Conservation (phyloP, 306 rosid species). For the Begonia fuchsioides region DNA sequence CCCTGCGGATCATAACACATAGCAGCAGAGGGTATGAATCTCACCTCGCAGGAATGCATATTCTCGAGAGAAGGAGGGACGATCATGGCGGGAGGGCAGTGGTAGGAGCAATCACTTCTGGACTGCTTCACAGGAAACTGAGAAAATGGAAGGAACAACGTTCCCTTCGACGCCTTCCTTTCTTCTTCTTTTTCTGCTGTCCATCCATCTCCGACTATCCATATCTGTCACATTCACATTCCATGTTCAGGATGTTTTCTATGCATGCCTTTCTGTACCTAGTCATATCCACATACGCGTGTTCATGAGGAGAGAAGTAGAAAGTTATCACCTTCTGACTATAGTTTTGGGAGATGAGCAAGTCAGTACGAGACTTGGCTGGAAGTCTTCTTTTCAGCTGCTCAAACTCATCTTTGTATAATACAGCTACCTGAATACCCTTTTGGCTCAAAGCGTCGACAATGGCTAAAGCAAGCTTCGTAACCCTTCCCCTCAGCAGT, state of each 20-base stretch:
- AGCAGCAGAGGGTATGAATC: too few relatives aligned
- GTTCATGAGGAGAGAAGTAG: neutral
- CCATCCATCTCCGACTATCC: conserved; percentile 61
- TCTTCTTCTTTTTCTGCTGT: conserved; percentile 55
- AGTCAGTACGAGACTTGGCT: conserved; percentile 8
- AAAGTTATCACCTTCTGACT: conserved; percentile 25
- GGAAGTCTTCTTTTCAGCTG: conserved; percentile 17
- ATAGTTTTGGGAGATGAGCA: conserved; percentile 22
- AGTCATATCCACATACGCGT: too few relatives aligned
- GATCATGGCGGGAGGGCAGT: conserved; percentile 54
- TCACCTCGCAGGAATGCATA: conserved; percentile 73
- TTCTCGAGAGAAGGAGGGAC: conserved; percentile 39
- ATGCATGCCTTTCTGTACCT: too few relatives aligned
- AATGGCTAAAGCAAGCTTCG: conserved; percentile 53
- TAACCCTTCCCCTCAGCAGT: conserved; percentile 42
- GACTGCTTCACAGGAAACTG: conserved; percentile 51
- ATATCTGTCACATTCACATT: conserved; percentile 18
- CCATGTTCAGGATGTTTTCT: too few relatives aligned
- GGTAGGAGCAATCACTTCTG: conserved; percentile 56
- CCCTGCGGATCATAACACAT: too few relatives aligned
- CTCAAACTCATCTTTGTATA: conserved; percentile 5
- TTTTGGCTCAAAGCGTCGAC: conserved; percentile 33
- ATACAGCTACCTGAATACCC: conserved; percentile 32
- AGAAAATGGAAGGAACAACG: conserved; percentile 56
- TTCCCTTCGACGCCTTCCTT: conserved; percentile 41